These are phyloP conservation scores for Pisolithus sp. DNA, from an alignment of 768 basidiomycete genomes.

Conservation along the genomic window DNA sequence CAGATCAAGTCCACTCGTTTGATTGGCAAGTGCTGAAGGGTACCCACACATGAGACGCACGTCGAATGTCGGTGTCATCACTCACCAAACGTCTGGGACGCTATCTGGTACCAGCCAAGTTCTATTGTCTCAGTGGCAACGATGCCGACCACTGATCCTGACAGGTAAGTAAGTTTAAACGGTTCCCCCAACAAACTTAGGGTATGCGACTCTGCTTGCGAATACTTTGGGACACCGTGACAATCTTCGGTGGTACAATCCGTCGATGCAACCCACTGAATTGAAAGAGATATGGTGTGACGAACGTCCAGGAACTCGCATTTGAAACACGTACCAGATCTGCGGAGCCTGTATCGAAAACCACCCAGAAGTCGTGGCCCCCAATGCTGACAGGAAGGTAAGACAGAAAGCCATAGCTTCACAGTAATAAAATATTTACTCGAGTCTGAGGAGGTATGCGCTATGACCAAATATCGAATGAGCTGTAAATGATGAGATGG, in stretches of 20 bases:
- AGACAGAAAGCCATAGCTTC: background rate
- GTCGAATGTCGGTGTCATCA: background rate
- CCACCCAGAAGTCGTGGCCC: slow-evolving; percentile 37
- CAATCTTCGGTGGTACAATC: slow-evolving; percentile 43
- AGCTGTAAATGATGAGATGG: slow-evolving; percentile 12
- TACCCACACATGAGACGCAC: background rate
- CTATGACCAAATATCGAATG: slow-evolving; percentile 14
- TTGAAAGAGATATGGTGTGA: background rate
- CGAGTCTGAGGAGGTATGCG: slow-evolving; percentile 35
- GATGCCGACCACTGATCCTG: slow-evolving; percentile 43
- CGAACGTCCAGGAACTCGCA: background rate
- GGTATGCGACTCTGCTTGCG: slow-evolving; percentile 24
- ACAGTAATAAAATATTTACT: slow-evolving; percentile 17
- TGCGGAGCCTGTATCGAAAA: slow-evolving; percentile 53
- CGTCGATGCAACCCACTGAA: slow-evolving; percentile 46
- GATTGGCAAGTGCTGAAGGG: slow-evolving; percentile 38
- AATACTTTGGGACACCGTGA: slow-evolving; percentile 36
- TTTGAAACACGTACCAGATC: slow-evolving; percentile 38
- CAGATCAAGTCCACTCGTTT: slow-evolving; percentile 38
- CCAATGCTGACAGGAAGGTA: slow-evolving; percentile 30
- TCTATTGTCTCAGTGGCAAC: slow-evolving; percentile 41
- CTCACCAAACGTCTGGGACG: slow-evolving; percentile 44
- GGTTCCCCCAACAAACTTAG: slow-evolving; percentile 24
- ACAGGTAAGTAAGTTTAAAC: slow-evolving; percentile 45
- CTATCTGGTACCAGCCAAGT: slow-evolving; percentile 39